Base-by-base conservation (phyloP, 2,329 filamentous ascomycete genomes). In the Fusarium compactum region DNA sequence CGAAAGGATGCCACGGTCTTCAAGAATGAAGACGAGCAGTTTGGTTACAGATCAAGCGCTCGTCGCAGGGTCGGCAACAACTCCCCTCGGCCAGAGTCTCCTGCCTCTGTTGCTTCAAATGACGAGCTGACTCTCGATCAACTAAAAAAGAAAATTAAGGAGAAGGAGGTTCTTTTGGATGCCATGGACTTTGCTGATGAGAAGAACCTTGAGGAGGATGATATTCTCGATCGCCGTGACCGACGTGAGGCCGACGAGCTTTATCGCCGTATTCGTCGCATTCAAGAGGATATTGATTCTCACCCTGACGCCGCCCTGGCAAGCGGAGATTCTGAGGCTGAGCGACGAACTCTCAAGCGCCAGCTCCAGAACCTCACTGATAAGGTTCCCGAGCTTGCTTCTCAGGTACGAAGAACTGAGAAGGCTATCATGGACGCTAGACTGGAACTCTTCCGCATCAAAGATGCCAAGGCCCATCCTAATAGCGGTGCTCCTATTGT, bases 151-250 rank as follows among this genome's bases (percentile, higher is more conserved):
- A 94, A 93, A 79, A 94, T 99, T 64, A 91, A 91, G 60, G 96
- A 99, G 84, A 96, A 97, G 82, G 94, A 98, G 80, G 91, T 99
- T 44, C 85, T 99, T 69, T 85, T 99, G 16, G 95, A 99, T 80
- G 96, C 96, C 1, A 95, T 98, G 82, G 96, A 99, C 78, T 98
- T 98, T 80, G 92, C 93, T 69, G 96, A 98, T 74, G 95, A 98
- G 82, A 93, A 93, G 77, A 90, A 91, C 40, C 88, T 89, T 6
- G 96, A 99, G 75, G 93, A 98, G 77, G 95, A 99, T 70, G 95
- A 98, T 73, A 90, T 92, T 20, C 87, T 98, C 45, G 96, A 99
- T 78, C 90, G 95, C 55, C 90, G 94, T 67, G 96, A 99, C 79
- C 90, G 94, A 58, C 92, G 93, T 55, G 96, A 98, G 78, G 94